These are phyloP conservation scores for Sutorius eximius DNA, from an alignment of 1,284 basidiomycete species.

Conservation along the genomic window DNA sequence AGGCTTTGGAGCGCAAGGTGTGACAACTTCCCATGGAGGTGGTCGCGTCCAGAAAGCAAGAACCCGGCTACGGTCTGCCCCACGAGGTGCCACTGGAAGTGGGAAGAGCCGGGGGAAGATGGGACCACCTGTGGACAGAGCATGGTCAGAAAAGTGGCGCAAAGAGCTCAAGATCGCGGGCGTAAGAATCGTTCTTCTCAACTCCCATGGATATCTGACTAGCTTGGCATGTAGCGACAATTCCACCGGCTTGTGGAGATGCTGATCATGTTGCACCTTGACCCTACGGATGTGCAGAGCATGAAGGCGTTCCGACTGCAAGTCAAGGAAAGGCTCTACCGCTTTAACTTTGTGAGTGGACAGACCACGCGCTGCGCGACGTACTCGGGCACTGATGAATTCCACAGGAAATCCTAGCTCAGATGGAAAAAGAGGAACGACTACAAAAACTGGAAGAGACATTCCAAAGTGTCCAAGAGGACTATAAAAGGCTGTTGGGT, in stretches of 20 bases:
- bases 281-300: constrained; percentile 57
- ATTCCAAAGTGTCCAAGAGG: constrained; percentile 83
- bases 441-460: constrained; percentile 92
- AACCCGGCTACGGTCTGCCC: constrained; percentile 41
- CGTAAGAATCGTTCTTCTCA: constrained; percentile 45
- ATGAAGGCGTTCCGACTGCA: constrained; percentile 74
- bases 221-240: constrained; percentile 63
- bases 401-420: constrained; percentile 78
- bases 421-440: constrained; percentile 83
- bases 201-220: constrained; percentile 6
- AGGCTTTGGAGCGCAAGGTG: constrained; percentile 42
- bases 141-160: constrained; percentile 82
- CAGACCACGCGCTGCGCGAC: background rate
- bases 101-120: constrained; percentile 56
- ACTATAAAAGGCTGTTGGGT: constrained; percentile 81
- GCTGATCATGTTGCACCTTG: constrained; percentile 77
- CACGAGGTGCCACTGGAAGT: constrained; percentile 30
- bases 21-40: constrained; percentile 42
- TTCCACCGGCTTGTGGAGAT: constrained; percentile 92
- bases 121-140: constrained; percentile 73
- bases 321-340: constrained; percentile 91
- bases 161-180: constrained; percentile 86
- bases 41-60: constrained; percentile 40
- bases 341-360: constrained; percentile 87
- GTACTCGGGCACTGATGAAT: constrained; percentile 1